Evolutionary conservation across 2,329 filamentous ascomycete species (phyloP), one percentile per base, ranked within the genome.

Genomic region (Drechslerella coelobrocha): DNA sequence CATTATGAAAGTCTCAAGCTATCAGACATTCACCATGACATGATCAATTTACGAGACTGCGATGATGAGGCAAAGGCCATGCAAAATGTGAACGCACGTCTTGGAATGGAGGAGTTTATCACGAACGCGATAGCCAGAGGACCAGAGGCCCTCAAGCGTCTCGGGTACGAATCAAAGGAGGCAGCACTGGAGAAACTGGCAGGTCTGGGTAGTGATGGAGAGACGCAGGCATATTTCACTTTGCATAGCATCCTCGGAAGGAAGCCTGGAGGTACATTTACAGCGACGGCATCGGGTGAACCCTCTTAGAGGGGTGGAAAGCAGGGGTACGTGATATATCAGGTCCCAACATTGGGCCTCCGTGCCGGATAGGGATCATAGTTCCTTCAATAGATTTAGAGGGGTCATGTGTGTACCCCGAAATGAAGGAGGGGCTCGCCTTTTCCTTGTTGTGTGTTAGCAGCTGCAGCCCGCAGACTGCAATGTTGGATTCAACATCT

Each of bases 81-180:
- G 65, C 66, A 71, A 27, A 71, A 71, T 29, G 41, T 60, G 17
- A 63, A 71, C 26, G 47, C 59, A 9, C 47, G 47, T 3, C 45
- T 71, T 21, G 66, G 66, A 2, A 27, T 63, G 10, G 52, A 69
- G 31, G 65, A 69, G 23, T 71, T 71, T 10, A 50, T 63, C 26
- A 71, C 37, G 1, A 63, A 62, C 39, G 66, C 66, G 29, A 54
- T 71, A 48, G 39, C 53, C 2, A 37, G 66, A 43, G 59, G 59
- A 1, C 59, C 66, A 14, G 50, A 45, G 27, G 66, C 66, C 14
- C 53, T 63, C n/a, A 63, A 63, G 31, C 47, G 47, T 17, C 53
- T 71, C 41, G 66, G 66, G 4, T 71, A 57, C 21, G 53, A 71
- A 12, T 60, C 48, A 14, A 52, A 71, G 9, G 53, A 63, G 43